Conservation (phyloP, 2,329 filamentous ascomycete genomes). For the Cladosporium sp. region DNA sequence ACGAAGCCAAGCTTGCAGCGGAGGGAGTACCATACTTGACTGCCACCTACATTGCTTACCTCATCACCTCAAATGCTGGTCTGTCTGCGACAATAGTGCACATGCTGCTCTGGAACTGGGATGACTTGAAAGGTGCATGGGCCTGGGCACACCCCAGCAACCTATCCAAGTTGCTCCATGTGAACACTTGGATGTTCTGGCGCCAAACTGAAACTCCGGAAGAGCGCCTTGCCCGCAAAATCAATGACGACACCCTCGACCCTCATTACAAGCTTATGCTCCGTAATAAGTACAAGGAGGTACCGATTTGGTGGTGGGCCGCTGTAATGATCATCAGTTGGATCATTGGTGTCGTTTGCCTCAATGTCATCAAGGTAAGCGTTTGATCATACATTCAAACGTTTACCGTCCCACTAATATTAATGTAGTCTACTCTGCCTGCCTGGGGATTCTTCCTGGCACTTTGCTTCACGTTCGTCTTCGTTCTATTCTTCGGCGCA, state of each 20-base stretch:
- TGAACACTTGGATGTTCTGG: slow-evolving; percentile 27
- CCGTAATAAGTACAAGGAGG: slow-evolving; percentile 26
- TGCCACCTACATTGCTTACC: slow-evolving; percentile 33
- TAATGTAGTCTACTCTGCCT: slow-evolving; percentile 7
- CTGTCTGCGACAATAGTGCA: slow-evolving; percentile 46
- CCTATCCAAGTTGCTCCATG: slow-evolving; percentile 18
- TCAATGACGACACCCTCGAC: slow-evolving; percentile 25
- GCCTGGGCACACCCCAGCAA: slow-evolving; percentile 23
- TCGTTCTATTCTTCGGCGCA: slow-evolving; percentile 28
- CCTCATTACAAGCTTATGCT: slow-evolving; percentile 33
- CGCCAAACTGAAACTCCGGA: slow-evolving; percentile 21
- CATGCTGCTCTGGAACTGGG: slow-evolving; percentile 30
- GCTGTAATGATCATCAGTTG: slow-evolving; percentile 20
- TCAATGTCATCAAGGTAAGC: slow-evolving; percentile 23
- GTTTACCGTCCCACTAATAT: neutral
- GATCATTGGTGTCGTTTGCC: slow-evolving; percentile 23
- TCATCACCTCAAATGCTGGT: slow-evolving; percentile 44
- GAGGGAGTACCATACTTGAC: slow-evolving; percentile 43
- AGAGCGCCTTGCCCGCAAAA: slow-evolving; percentile 19
- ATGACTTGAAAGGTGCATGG: slow-evolving; percentile 38
- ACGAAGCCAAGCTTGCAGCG: slow-evolving; percentile 31
- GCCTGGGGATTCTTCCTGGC: slow-evolving; percentile 32
- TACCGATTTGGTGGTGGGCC: slow-evolving; percentile 31
- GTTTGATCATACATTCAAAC: too few species aligned
- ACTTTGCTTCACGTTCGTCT: slow-evolving; percentile 31